Evolutionary conservation across 768 basidiomycete species (phyloP), one percentile per base, ranked within the genome.

Genomic region (Lentinula sp.): DNA sequence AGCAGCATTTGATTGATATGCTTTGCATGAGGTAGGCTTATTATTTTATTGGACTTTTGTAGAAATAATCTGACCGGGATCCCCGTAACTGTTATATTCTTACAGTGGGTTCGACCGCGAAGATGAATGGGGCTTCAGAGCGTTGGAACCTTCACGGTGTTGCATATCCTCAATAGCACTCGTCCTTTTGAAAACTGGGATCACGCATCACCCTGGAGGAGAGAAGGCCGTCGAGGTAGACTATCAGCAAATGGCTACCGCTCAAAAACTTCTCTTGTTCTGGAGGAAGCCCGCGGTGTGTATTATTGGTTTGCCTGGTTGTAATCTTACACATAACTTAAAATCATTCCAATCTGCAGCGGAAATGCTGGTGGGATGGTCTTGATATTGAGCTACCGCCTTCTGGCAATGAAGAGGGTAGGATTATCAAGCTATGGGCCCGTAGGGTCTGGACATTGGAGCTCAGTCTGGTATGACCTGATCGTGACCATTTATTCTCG

Each of bases 351-450:
- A 36, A 13, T 65, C 60, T 61, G n/a, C 62, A 98, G 95, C 82
- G 97, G 45, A 98, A 99, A 78, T 98, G 96, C 75, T 99, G 97
- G 97, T 99, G 97, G 97, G 97, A 99, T 67, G 96, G 96, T 10
- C 80, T 95, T 42, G 94, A 96, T 65, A 86, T 96, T 18, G 91
- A 97, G 58, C 70, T 98, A 46, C 85, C 89, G 7, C 78, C 81
- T 4, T 71, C 77, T 1, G 85, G 77, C 4, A 80, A 80, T 41
- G 74, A 83, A 55, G 69, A 80, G 6, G 76, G 81, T 8, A 77
- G 81, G 67, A 76, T 73, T 9, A 83, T 95, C 66, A 98, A 98
- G 74, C 81, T 99, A 50, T 98, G 97, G 96, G 95, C 96, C 18
- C 84, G 97, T 61, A 79, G 97, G 61, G 97, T 99, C 15, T 99